These are phyloP conservation scores for Pistacia vera DNA, from an alignment of 345 rosid species.

Conservation along the genomic window DNA sequence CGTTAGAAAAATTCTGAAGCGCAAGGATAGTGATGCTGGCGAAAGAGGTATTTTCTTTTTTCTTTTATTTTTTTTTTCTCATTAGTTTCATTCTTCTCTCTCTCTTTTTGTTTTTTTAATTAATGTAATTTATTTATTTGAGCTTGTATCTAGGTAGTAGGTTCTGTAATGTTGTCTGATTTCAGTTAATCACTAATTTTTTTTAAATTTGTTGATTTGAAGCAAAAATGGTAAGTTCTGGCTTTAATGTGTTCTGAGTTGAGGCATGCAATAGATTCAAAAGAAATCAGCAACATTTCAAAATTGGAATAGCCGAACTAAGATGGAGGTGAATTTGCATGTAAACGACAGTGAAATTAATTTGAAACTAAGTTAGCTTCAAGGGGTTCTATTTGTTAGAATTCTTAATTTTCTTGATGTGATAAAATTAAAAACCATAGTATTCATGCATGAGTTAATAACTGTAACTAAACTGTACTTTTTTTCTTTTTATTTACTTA, in stretches of 20 bases:
- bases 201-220: not conserved
- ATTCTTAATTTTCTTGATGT: no score
- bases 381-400: no score
- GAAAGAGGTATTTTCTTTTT: slow-evolving; percentile 25
- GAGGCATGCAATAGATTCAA: not conserved
- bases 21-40: slow-evolving; percentile 53
- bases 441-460: not conserved
- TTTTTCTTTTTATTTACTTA: not conserved
- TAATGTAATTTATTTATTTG: not conserved
- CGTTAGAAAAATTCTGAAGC: slow-evolving; percentile 45
- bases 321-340: not conserved
- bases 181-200: not conserved
- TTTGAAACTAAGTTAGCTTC: not conserved
- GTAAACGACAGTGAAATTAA: not conserved
- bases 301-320: not conserved
- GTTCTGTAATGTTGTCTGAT: no score
- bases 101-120: no score
- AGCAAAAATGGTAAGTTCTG: not conserved
- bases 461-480: not conserved
- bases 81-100: no score
- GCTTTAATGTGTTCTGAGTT: not conserved
- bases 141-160: not conserved
- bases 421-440: no score
- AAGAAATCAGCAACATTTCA: no score
- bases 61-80: not conserved